Conservation (phyloP, 768 basidiomycete genomes). For the Suillus weaverae region DNA sequence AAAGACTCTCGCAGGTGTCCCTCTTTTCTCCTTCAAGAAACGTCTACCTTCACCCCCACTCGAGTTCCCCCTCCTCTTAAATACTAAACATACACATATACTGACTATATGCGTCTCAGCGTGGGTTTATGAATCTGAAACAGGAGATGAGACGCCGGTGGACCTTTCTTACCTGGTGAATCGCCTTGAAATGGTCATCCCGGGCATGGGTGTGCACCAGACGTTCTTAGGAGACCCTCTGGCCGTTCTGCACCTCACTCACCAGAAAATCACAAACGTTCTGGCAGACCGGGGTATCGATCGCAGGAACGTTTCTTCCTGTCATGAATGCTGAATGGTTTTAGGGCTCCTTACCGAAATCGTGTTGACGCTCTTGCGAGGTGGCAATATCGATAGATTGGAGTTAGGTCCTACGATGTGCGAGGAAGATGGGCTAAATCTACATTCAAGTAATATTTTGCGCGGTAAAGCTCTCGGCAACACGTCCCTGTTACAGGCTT, state of each 20-base stretch:
- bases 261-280: constrained; percentile 44
- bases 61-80: neutral
- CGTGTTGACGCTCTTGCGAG: constrained; percentile 45
- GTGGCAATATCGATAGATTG: constrained; percentile 45
- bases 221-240: constrained; percentile 6
- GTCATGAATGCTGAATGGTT: constrained; percentile 21
- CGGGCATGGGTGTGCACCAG: constrained; percentile 12
- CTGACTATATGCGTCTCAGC: constrained; percentile 30
- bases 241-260: constrained; percentile 13
- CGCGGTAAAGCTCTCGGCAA: constrained; percentile 34
- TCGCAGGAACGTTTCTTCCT: constrained; percentile 32
- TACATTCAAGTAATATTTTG: constrained; percentile 44
- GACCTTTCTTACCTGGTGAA: constrained; percentile 37
- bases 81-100: neutral
- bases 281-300: constrained; percentile 25
- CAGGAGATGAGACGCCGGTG: constrained; percentile 43
- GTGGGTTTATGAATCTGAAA: constrained; percentile 40
- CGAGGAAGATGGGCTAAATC: constrained; percentile 51
- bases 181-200: constrained; percentile 38
- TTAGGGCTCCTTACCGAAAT: constrained; percentile 49
- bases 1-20: neutral
- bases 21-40: neutral
- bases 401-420: constrained; percentile 46
- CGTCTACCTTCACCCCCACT: neutral
- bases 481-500: constrained; percentile 3